Evolutionary conservation across 129 eudicot species (phyloP), one percentile per base, ranked within the genome.

Genomic region (Pseudognaphalium luteoalbum): DNA sequence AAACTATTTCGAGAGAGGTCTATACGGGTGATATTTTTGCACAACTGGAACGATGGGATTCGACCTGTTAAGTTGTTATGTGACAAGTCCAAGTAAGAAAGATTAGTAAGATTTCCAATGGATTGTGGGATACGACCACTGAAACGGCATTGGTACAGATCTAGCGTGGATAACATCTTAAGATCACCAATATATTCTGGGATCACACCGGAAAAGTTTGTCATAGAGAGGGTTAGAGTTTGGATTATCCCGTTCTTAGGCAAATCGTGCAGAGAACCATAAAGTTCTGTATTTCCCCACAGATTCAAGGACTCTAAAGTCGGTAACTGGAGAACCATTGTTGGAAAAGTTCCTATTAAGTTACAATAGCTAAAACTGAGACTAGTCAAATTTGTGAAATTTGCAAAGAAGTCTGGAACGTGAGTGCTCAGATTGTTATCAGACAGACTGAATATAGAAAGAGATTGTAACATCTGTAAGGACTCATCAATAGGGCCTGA

Each of bases 341-440:
- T 42, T 69, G 73, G 73, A 25, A 69, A 69, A 21, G 21, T 69
- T 69, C 39, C 35, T 0, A 4, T 44, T 33, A 69, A 69, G 58
- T 69, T 69, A 69, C 73, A 69, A 69, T 16, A 6, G 9, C 10
- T 7, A 42, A 42, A 56, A 69, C 7, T 22, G 12, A 69, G 35
- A 25, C 57, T 44, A 20, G 32, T 69, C 68, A 63, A 14, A 12
- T 63, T 63, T 29, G 41, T 14, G 68, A 69, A 42, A 69, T 42
- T 69, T 69, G 59, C 73, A 42, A 69, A 69, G 58, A 69, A 69
- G 16, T 42, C 37, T 22, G 59, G 59, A 42, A 69, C 59, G 14
- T 69, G 59, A 69, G 37, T 21, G 12, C 59, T 69, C 21, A 83
- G 58, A 47, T 74, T 75, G 76, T 86, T 86, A 68, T 74, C 25